Conservation (phyloP, 495 filamentous ascomycete genomes). For the Trichoderma gamsii region DNA sequence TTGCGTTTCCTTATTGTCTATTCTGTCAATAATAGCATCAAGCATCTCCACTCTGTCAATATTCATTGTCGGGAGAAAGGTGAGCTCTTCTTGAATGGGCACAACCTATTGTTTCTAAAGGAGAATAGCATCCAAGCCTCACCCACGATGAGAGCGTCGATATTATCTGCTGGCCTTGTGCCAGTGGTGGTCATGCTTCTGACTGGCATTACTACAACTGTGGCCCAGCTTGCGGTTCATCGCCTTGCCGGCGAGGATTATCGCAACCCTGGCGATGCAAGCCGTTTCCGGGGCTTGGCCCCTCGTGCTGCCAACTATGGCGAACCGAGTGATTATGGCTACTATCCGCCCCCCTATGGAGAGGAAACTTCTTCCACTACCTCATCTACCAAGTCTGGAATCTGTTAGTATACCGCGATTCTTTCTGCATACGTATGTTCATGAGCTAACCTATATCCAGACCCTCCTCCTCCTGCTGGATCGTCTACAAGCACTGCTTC, state of each 20-base stretch:
- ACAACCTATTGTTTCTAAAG: constrained; percentile 9
- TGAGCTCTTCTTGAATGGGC: constrained; percentile 1
- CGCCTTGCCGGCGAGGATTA: constrained; percentile 19
- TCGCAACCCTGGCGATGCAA: constrained; percentile 19
- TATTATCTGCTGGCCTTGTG: constrained; percentile 29
- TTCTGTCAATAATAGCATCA: not conserved
- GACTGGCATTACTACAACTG: constrained; percentile 21
- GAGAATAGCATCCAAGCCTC: constrained; percentile 10
- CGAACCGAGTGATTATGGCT: constrained; percentile 2
- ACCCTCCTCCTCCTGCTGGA: constrained; percentile 1
- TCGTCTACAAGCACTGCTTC: not conserved
- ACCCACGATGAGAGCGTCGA: constrained; percentile 33
- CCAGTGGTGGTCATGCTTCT: constrained; percentile 28
- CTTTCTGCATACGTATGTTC: not conserved
- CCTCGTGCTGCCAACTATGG: constrained; percentile 1
- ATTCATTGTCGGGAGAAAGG: not conserved
- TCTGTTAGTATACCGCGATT: not conserved
- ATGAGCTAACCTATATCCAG: not conserved
- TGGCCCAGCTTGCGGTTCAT: not conserved
- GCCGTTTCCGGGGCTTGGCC: constrained; percentile 1
- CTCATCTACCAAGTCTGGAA: not conserved
- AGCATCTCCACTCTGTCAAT: not conserved
- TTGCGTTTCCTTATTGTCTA: not conserved
- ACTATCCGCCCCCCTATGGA: constrained; percentile 36
- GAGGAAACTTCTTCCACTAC: constrained; percentile 18